These are phyloP conservation scores for Didymella segeticola DNA, from an alignment of 2,329 filamentous ascomycete genomes.

Conservation along the genomic window DNA sequence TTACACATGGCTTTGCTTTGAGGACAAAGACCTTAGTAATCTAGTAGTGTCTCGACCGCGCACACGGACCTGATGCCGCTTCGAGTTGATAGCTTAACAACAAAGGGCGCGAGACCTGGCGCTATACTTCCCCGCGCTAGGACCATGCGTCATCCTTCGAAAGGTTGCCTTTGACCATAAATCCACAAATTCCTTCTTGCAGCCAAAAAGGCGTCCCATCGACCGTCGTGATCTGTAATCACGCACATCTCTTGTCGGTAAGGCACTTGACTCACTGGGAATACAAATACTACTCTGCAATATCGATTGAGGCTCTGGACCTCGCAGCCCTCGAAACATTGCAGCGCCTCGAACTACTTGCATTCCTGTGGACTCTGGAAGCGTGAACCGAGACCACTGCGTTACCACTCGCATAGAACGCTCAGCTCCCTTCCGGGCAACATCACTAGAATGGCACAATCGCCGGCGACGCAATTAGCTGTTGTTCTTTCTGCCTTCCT, in stretches of 20 bases:
- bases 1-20: neutral
- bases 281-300: conserved; percentile 13
- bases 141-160: conserved; percentile 14
- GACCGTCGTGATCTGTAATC: conserved; percentile 2
- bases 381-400: conserved; percentile 1
- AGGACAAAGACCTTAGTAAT: conserved; percentile 1
- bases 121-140: conserved; percentile 10
- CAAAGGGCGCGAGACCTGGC: conserved; percentile 1
- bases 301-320: conserved; percentile 8
- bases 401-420: neutral
- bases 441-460: conserved; percentile 31
- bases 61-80: conserved; percentile 7
- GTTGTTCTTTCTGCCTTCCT: conserved; percentile 37
- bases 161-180: neutral
- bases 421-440: neutral
- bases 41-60: neutral
- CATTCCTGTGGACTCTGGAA: conserved; percentile 12
- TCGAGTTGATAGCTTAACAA: conserved; percentile 1
- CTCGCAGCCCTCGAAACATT: neutral
- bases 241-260: conserved; percentile 3
- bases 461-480: conserved; percentile 29
- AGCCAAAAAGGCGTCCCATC: neutral
- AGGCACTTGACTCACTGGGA: neutral
- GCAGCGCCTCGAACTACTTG: conserved; percentile 3
- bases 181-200: conserved; percentile 3